Evolutionary conservation across 2,329 filamentous ascomycete species (phyloP), one percentile per base, ranked within the genome.

Genomic region (Verticillium isaacii): DNA sequence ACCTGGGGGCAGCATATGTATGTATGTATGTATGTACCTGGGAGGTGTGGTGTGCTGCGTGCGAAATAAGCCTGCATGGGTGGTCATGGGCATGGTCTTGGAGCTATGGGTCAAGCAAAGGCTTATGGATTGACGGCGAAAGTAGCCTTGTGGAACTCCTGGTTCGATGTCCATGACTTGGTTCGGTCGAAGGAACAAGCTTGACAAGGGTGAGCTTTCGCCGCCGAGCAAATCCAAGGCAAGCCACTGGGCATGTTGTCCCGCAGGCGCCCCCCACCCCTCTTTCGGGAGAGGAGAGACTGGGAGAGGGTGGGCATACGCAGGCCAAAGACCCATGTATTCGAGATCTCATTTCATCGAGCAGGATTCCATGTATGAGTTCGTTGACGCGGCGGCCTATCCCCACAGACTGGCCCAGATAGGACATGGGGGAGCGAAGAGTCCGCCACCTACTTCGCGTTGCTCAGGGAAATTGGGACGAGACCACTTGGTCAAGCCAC

Each of bases 1-100:
- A 50, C 57, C 57, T 50, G 57, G 25, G 37, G 57, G 32, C 32
- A 19, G 32, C 23, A 58, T 58, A 58, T 58, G 57, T 58, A 58
- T 58, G 23, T 58, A 36, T 14, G 50, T 58, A 58, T 58, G 57
- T 58, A 58, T 50, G 23, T 58, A 36, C 32, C 55, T 57, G 15
- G 32, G 17, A 57, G 55, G 55, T 57, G 55, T 34, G 55, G 32
- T 34, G 55, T 36, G 29, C 29, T 29, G 29, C 29, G 29, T 29
- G 29, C 29, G 55, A 32, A n/a, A n/a, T 32, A 9, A 57, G 17
- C 12, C 32, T 36, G 32, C 41, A 50, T 50, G n/a, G 17, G 11
- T 37, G 15, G 32, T 15, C 55, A 57, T 23, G 32, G 25, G 29
- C 50, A 54, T 25, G 50, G 23, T 15, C n/a, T 15, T 25, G n/a